These are phyloP conservation scores for Trifolium pratense DNA, from an alignment of 306 rosid genomes.

Conservation along the genomic window DNA sequence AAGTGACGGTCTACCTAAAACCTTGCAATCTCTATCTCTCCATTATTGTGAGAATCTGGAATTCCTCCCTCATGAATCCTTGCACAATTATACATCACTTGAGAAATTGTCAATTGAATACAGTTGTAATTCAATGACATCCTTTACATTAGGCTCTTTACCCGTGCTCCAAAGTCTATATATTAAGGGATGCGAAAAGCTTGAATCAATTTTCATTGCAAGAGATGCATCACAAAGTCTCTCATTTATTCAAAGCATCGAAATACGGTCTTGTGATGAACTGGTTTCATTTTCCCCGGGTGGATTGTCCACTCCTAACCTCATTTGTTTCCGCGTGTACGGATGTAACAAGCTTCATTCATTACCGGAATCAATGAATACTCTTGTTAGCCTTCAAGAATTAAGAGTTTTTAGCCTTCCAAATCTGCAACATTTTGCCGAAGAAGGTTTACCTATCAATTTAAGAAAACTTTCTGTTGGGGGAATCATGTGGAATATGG, in stretches of 20 bases:
- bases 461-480: neutral
- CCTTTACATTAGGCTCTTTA: constrained; percentile 16
- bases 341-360: constrained; percentile 37
- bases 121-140: constrained; percentile 3
- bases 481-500: neutral
- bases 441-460: constrained; percentile 16
- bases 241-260: constrained; percentile 7
- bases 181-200: neutral
- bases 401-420: neutral
- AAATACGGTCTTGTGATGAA: neutral
- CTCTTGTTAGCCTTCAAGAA: neutral
- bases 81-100: constrained; percentile 18
- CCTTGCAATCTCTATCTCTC: neutral
- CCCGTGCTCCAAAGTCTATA: constrained; percentile 12
- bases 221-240: constrained; percentile 7
- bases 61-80: constrained; percentile 22
- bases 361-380: constrained; percentile 5
- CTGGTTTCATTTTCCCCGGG: constrained; percentile 7
- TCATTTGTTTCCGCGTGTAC: neutral
- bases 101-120: neutral
- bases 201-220: neutral
- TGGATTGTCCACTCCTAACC: constrained; percentile 28
- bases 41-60: constrained; percentile 13
- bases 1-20: constrained; percentile 24
- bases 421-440: neutral